Conservation (phyloP, 345 rosid genomes). For the Citrus maxima region DNA sequence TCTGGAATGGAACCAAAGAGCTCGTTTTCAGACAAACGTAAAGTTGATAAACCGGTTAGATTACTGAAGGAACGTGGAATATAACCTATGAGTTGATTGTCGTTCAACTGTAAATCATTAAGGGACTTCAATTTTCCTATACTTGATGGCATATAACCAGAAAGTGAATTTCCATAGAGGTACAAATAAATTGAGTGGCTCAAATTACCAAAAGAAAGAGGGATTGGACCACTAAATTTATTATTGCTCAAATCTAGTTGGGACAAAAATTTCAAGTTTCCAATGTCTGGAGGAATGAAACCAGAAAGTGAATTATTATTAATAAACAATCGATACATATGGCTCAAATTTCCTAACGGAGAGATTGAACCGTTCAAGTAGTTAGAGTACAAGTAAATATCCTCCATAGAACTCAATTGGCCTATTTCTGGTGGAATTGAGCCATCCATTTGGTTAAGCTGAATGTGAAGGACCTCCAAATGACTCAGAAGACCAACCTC, state of each 20-base stretch:
- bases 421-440: neutral
- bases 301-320: neutral
- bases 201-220: neutral
- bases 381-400: constrained; percentile 2
- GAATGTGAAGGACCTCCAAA: constrained; percentile 8
- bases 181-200: neutral
- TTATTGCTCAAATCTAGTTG: neutral
- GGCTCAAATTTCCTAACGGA: neutral
- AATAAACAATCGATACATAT: neutral
- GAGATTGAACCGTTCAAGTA: constrained; percentile 15
- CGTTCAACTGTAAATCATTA: neutral
- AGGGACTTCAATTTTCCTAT: constrained; percentile 5
- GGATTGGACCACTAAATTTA: neutral
- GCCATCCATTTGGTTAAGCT: constrained; percentile 10
- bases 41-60: neutral
- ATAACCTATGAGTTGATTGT: neutral
- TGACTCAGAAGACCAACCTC: constrained; percentile 17
- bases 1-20: constrained; percentile 27
- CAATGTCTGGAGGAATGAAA: neutral
- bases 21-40: neutral
- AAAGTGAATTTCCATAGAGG: neutral
- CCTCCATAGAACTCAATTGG: neutral
- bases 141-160: constrained; percentile 13
- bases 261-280: neutral
- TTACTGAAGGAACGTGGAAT: constrained; percentile 1